These are phyloP conservation scores for Cyclotella choctawhatcheeana DNA, from an alignment of 108 stramenopile species.

Conservation along the genomic window DNA sequence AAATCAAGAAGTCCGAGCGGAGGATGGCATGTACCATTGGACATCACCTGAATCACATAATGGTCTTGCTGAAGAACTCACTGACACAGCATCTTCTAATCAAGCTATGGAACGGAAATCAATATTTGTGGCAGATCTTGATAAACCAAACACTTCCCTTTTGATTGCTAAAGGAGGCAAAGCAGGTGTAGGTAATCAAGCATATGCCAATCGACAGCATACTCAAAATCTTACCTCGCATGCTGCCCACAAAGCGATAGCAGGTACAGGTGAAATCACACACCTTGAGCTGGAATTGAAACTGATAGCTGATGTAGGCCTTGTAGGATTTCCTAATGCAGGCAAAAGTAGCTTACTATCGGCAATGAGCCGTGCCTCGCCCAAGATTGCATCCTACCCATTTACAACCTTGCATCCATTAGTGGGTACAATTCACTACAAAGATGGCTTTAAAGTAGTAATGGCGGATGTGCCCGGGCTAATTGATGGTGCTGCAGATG, in stretches of 20 bases:
- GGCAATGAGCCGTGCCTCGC: slow-evolving; percentile 89
- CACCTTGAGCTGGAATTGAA: slow-evolving; percentile 93
- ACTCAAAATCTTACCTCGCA: slow-evolving; percentile 35
- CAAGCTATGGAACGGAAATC: slow-evolving; percentile 56
- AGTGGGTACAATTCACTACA: slow-evolving; percentile 88
- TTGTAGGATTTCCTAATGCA: slow-evolving; percentile 99
- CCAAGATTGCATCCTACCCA: slow-evolving; percentile 95
- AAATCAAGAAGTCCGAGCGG: slow-evolving; percentile 29
- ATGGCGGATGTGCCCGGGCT: slow-evolving; percentile 98
- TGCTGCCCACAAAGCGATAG: slow-evolving; percentile 51
- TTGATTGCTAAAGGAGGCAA: slow-evolving; percentile 82
- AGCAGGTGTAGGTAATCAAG: slow-evolving; percentile 71
- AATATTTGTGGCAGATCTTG: slow-evolving; percentile 77
- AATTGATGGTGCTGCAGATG: slow-evolving; percentile 93
- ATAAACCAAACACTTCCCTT: slow-evolving; percentile 70
- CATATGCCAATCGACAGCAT: slow-evolving; percentile 63
- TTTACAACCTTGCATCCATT: slow-evolving; percentile 98
- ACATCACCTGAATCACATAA: slow-evolving; percentile 21
- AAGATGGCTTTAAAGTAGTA: slow-evolving; percentile 78
- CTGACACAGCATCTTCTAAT: background rate
- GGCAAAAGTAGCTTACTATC: slow-evolving; percentile 93
- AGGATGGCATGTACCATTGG: slow-evolving; percentile 62
- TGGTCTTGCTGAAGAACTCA: slow-evolving; percentile 19
- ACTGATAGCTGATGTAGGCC: slow-evolving; percentile 95
- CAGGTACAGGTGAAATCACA: slow-evolving; percentile 54